These are phyloP conservation scores for Microbotryum violaceum DNA, from an alignment of 1,284 basidiomycete genomes.

Conservation along the genomic window DNA sequence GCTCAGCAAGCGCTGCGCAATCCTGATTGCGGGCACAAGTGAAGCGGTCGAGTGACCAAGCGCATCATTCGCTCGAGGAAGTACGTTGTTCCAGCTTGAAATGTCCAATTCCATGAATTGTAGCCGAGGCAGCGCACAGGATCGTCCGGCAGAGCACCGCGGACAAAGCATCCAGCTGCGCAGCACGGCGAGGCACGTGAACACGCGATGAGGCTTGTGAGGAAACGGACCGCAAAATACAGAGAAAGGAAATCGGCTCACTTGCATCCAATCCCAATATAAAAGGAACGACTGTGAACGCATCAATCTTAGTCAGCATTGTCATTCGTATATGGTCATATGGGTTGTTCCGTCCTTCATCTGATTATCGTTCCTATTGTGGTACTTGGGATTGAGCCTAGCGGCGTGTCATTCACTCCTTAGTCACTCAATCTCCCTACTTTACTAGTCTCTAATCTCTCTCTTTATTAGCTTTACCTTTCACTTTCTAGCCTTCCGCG, in stretches of 20 bases:
- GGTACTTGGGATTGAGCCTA: too few species aligned
- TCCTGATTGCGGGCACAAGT: neutral
- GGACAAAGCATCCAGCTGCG: constrained; percentile 69
- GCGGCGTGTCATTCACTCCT: too few species aligned
- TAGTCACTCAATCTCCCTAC: too few species aligned
- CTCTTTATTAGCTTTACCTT: too few species aligned
- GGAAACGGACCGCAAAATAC: neutral
- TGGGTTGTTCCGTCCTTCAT: too few species aligned
- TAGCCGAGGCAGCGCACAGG: constrained; percentile 81
- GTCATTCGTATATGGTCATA: too few species aligned
- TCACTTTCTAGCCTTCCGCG: too few species aligned
- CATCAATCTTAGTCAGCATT: neutral
- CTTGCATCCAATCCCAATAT: constrained; percentile 62
- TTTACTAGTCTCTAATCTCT: too few species aligned
- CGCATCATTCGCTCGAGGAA: constrained; percentile 72
- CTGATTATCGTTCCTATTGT: too few species aligned
- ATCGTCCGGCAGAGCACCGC: constrained; percentile 53
- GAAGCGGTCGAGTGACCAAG: constrained; percentile 51
- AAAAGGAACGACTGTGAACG: constrained; percentile 11
- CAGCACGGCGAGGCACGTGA: neutral
- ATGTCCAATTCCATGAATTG: constrained; percentile 72
- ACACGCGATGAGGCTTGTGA: neutral
- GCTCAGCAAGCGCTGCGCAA: too few species aligned
- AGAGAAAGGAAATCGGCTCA: neutral
- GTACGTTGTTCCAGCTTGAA: constrained; percentile 79